These are phyloP conservation scores for Amaranthus cruentus DNA, from an alignment of 148 eudicot genomes.

Conservation along the genomic window DNA sequence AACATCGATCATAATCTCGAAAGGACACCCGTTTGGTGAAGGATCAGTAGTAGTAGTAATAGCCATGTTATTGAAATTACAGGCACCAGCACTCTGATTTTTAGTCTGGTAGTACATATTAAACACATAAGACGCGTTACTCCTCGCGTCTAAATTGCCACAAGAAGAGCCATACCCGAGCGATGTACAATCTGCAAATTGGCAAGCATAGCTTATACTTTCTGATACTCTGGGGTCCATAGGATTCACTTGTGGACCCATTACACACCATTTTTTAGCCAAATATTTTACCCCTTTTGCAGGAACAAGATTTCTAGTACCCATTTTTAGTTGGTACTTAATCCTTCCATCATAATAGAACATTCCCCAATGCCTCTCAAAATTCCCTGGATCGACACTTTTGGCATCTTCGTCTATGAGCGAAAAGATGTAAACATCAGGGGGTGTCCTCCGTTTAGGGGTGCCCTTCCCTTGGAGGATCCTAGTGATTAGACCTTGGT, in stretches of 20 bases:
- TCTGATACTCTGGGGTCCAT: constrained; percentile 40
- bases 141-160: constrained; percentile 48
- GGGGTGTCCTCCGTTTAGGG: constrained; percentile 64
- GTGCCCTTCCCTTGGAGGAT: constrained; percentile 64
- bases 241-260: constrained; percentile 57
- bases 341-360: constrained; percentile 66
- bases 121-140: constrained; percentile 78
- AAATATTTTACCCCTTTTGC: constrained; percentile 76
- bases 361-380: constrained; percentile 94
- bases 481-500: constrained; percentile 61
- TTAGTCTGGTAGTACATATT: constrained; percentile 77
- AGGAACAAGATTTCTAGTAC: constrained; percentile 36
- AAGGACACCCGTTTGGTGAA: constrained; percentile 50
- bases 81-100: constrained; percentile 63
- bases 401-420: constrained; percentile 80
- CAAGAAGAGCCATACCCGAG: constrained; percentile 77
- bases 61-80: constrained; percentile 52
- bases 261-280: constrained; percentile 68
- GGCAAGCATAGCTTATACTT: constrained; percentile 60
- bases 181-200: constrained; percentile 79
- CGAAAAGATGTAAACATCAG: constrained; percentile 66
- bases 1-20: constrained; percentile 64
- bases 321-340: constrained; percentile 57
- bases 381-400: constrained; percentile 79
- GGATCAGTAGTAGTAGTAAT: constrained; percentile 63